phyloP scores from a whole-genome alignment of 805 yeast species.

The Vanderwaltozyma polyspora region DNA sequence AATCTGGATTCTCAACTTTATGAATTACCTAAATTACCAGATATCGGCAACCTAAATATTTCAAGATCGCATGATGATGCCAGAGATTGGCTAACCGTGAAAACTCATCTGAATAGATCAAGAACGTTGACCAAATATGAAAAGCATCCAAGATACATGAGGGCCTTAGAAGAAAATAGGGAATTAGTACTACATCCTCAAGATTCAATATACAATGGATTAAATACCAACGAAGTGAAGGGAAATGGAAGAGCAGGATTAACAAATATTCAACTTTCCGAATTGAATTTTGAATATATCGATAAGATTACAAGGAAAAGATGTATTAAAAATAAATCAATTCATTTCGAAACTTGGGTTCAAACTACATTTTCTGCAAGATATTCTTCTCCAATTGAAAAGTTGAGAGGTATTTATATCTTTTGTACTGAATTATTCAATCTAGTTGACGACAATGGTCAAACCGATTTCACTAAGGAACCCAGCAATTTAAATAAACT shows the following conservation, averaged over 20 bases:
- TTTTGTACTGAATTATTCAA: constrained; percentile 51
- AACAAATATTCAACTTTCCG: constrained; percentile 23
- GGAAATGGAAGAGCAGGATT: constrained; percentile 21
- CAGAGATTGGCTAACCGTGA: constrained; percentile 41
- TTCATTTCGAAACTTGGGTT: constrained; percentile 46
- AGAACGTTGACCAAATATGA: constrained; percentile 59
- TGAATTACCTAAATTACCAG: constrained; percentile 24
- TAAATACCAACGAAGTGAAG: constrained; percentile 39
- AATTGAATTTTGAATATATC: constrained; percentile 30
- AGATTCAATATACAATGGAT: constrained; percentile 30
- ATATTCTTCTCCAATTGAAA: constrained; percentile 44
- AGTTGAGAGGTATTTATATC: constrained; percentile 52
- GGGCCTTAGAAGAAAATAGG: constrained; percentile 49
- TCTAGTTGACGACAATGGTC: constrained; percentile 31
- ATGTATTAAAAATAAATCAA: constrained; percentile 29
- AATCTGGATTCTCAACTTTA: constrained; percentile 12
- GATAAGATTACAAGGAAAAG: constrained; percentile 33
- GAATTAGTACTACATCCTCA: constrained; percentile 56
- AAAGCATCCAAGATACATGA: constrained; percentile 54
- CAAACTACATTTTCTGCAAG: constrained; percentile 41
- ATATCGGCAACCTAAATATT: constrained; percentile 16
- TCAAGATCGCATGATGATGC: constrained; percentile 29
- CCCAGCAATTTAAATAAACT: constrained; percentile 34
- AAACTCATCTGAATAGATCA: constrained; percentile 59
- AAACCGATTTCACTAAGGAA: constrained; percentile 27